A percentile compares a stretch with the other conserved stretches of the same genome.
Evolutionary conservation across 2,329 filamentous ascomycete genomes (phyloP).

Genomic region (Xylariaceae sp.): DNA sequence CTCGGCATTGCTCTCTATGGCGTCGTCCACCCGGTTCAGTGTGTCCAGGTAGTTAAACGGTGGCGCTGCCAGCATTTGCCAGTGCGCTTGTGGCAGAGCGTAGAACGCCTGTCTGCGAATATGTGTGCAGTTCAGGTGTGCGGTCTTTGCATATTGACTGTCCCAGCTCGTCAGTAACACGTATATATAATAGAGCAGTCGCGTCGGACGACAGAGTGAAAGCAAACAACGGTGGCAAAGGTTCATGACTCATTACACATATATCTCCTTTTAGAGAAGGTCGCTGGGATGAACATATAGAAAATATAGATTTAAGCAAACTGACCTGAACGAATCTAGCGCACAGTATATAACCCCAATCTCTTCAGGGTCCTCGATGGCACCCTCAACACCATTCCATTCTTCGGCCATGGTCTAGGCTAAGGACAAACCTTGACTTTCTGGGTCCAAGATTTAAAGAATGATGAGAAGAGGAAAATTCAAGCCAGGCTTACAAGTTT

Average conservation of each 20-base stretch:
- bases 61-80: slow-evolving; percentile 78
- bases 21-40: slow-evolving; percentile 79
- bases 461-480: background rate
- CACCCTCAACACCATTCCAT: slow-evolving; percentile 69
- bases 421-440: background rate
- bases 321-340: slow-evolving; percentile 88
- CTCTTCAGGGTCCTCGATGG: slow-evolving; percentile 79
- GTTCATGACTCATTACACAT: too few relatives aligned
- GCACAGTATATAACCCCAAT: slow-evolving; percentile 78
- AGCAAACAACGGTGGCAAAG: background rate
- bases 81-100: slow-evolving; percentile 81
- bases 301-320: slow-evolving; percentile 27
- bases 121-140: slow-evolving; percentile 91
- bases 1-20: slow-evolving; percentile 86
- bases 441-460: background rate
- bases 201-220: background rate
- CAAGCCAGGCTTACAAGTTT: too few relatives aligned
- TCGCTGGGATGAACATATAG: background rate
- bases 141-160: slow-evolving; percentile 83
- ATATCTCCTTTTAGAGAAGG: background rate
- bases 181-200: background rate
- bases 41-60: slow-evolving; percentile 85
- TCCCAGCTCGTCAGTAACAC: slow-evolving; percentile 7
- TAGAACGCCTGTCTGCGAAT: slow-evolving; percentile 92
- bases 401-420: slow-evolving; percentile 33